Conservation (phyloP, 805 yeast species). For the Pichia deserticola region DNA sequence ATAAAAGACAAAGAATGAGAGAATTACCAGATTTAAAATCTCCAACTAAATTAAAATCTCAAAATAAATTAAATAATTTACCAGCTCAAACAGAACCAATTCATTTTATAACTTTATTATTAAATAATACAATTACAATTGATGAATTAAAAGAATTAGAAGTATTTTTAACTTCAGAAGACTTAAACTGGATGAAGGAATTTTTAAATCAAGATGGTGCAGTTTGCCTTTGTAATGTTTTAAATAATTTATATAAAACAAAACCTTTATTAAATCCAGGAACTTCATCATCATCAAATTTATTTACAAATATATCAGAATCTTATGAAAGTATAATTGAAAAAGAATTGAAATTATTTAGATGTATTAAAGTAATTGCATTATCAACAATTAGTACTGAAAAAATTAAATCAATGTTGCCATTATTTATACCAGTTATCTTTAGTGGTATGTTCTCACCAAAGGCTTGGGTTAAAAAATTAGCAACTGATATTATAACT, state of each 20-base stretch:
- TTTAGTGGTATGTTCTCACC: slow-evolving; percentile 75
- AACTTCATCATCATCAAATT: neutral
- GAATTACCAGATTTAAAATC: slow-evolving; percentile 2
- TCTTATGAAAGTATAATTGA: slow-evolving; percentile 35
- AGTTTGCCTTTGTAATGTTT: slow-evolving; percentile 70
- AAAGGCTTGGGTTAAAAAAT: slow-evolving; percentile 68
- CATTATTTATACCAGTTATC: slow-evolving; percentile 57
- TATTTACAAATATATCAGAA: slow-evolving; percentile 27
- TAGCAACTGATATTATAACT: slow-evolving; percentile 70
- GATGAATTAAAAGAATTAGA: slow-evolving; percentile 75
- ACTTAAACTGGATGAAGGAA: slow-evolving; percentile 66
- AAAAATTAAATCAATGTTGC: slow-evolving; percentile 44
- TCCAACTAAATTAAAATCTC: slow-evolving; percentile 6
- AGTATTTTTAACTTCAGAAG: slow-evolving; percentile 87
- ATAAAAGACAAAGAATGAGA: slow-evolving; percentile 38
- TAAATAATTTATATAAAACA: slow-evolving; percentile 33
- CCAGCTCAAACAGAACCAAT: slow-evolving; percentile 33
- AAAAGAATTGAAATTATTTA: slow-evolving; percentile 68
- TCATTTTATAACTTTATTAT: slow-evolving; percentile 59
- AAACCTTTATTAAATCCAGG: slow-evolving; percentile 15
- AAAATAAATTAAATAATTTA: slow-evolving; percentile 23
- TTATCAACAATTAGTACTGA: slow-evolving; percentile 67
- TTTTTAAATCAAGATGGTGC: slow-evolving; percentile 87
- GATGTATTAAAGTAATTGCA: slow-evolving; percentile 75
- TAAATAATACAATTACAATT: slow-evolving; percentile 60